Conservation (phyloP, 75 land plant genomes). For the Ceratopteris richardii region DNA sequence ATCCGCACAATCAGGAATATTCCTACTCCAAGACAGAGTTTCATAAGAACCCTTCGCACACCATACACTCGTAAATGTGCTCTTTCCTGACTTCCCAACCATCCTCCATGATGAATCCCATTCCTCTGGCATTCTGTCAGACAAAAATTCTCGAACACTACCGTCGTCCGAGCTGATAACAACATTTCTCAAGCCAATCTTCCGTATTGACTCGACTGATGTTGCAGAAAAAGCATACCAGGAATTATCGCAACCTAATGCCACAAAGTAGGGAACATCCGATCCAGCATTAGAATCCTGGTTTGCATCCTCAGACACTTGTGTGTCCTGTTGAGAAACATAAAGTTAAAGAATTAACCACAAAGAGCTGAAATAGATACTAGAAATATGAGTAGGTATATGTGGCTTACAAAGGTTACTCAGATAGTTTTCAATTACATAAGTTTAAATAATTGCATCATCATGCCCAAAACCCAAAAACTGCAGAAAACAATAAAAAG, state of each 20-base stretch:
- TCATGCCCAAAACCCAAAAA: too few species aligned
- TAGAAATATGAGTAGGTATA: too few species aligned
- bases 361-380: too few species aligned
- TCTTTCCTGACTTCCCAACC: constrained; percentile 48
- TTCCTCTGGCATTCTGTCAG: constrained; percentile 39
- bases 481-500: too few species aligned
- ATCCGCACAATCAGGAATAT: constrained; percentile 48
- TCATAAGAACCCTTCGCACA: constrained; percentile 66
- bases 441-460: too few species aligned
- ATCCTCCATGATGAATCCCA: constrained; percentile 47
- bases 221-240: constrained; percentile 88
- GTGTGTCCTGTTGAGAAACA: too few species aligned
- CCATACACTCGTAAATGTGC: constrained; percentile 52
- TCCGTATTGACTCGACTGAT: constrained; percentile 56
- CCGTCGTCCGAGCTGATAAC: constrained; percentile 40
- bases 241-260: constrained; percentile 77
- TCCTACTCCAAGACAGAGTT: constrained; percentile 91
- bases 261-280: constrained; percentile 46
- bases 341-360: too few species aligned
- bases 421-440: too few species aligned
- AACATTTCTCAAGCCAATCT: constrained; percentile 45
- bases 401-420: too few species aligned
- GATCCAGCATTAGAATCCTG: too few species aligned
- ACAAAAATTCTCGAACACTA: constrained; percentile 51
- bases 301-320: too few species aligned